Base-by-base conservation (phyloP, 352 stramenopile genomes). In the Globisporangium viniferum region DNA sequence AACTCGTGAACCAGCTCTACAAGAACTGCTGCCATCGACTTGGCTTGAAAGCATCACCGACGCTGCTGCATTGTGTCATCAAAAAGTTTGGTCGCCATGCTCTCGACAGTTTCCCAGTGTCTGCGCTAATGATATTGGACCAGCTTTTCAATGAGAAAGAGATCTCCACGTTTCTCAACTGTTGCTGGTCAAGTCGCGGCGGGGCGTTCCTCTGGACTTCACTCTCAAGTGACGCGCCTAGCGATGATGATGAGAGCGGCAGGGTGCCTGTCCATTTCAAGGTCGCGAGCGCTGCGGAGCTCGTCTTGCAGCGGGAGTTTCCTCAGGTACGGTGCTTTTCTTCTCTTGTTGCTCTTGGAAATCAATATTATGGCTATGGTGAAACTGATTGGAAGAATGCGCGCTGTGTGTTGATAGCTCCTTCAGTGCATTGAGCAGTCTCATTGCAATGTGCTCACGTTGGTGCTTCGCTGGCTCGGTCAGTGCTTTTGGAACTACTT, bases 401-500 rank as follows among this genome's bases (percentile, higher is more conserved):
- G 14, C 39, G n/a, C 59, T 31, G n/a, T 59, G 24, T 33, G 8
- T 35, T 20, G 29, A 3, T 39, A 92, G 83, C 36, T 89, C 55
- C 72, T 88, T 35, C 69, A 64, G 5, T 73, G 64, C 5, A 74
- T 90, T 5, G 66, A 76, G 24, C 72, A 79, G 10, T 88, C 78
- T 12, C 66, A 82, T 8, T 84, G 84, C 69, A 84, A 78, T 0
- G 64, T 92, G 22, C 55, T 81, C 15, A 72, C 70, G 18, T 66
- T 92, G 4, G 69, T 86, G 29, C 35, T 77, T 18, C 75, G 80
- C 7, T 92, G 84, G 84, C 70, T 86, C 7, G 66, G 62, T 10
- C 84, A 92, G 62, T 77, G 68, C 54, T 89, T 89, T 65, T 92
- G 81, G 81, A 92, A 90, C 62, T 89, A 87, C 27, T 78, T 92